Conservation (phyloP, 176 grass and related monocot genomes). For the Cenchrus fungigraminus region DNA sequence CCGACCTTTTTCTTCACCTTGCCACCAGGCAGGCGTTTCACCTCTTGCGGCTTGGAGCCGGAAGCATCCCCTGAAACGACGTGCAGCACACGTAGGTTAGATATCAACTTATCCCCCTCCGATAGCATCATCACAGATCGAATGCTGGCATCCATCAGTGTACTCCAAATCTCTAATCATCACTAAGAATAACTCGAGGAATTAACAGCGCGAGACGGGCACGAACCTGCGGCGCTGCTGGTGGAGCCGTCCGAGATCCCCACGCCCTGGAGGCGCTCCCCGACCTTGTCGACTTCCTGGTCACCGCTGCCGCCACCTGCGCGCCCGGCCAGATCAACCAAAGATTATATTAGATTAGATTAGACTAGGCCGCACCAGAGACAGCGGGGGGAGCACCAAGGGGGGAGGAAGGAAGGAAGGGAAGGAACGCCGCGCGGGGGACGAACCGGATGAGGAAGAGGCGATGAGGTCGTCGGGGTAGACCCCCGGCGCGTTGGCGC, state of each 20-base stretch:
- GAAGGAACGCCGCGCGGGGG: background rate
- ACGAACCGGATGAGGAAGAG: conserved; percentile 50
- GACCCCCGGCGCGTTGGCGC: conserved; percentile 75
- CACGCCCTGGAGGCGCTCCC: conserved; percentile 70
- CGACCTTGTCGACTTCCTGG: conserved; percentile 76
- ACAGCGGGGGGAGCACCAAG: background rate
- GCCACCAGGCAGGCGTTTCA: conserved; percentile 94
- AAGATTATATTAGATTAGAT: background rate
- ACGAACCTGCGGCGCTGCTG: conserved; percentile 43
- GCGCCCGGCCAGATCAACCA: conserved; percentile 30
- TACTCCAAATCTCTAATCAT: background rate
- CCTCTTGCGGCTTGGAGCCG: conserved; percentile 73
- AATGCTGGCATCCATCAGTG: background rate
- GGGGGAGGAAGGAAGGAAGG: background rate
- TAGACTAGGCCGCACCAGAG: background rate
- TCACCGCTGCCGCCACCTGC: conserved; percentile 54
- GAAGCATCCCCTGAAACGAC: conserved; percentile 66
- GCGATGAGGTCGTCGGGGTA: conserved; percentile 78
- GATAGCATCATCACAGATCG: background rate
- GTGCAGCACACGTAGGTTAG: background rate
- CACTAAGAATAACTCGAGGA: background rate
- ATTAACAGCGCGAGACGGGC: background rate
- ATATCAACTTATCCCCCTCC: background rate
- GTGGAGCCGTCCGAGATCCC: conserved; percentile 67
- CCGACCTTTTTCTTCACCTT: conserved; percentile 97